phyloP scores from a whole-genome alignment of 805 yeast genomes.

The Clavispora phyllophila region DNA sequence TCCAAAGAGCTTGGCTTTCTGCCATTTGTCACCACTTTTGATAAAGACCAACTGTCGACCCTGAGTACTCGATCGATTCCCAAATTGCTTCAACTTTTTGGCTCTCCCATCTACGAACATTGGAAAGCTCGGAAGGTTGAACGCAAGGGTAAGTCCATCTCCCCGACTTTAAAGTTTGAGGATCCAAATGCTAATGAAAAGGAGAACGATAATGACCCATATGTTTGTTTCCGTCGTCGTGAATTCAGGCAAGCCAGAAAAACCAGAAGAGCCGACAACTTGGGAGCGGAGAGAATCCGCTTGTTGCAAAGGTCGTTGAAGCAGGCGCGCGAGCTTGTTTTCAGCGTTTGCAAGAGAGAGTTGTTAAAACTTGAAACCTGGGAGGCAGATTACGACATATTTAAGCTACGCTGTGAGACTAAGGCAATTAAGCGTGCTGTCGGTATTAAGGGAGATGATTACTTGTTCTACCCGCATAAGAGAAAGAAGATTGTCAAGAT shows the following conservation, averaged over 20 bases:
- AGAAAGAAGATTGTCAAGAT: conserved; percentile 46
- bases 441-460: conserved; percentile 79
- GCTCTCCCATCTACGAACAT: conserved; percentile 66
- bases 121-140: conserved; percentile 74
- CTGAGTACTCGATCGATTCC: conserved; percentile 40
- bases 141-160: conserved; percentile 63
- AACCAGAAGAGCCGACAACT: conserved; percentile 89
- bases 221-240: conserved; percentile 91
- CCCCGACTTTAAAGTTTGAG: conserved; percentile 77
- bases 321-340: conserved; percentile 64
- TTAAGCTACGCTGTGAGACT: conserved; percentile 66
- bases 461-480: conserved; percentile 73
- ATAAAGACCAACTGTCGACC: conserved; percentile 27
- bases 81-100: conserved; percentile 52
- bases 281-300: conserved; percentile 80
- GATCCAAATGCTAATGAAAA: conserved; percentile 70
- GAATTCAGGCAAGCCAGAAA: conserved; percentile 94
- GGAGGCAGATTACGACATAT: conserved; percentile 60
- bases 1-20: conserved; percentile 51
- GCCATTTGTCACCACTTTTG: conserved; percentile 58
- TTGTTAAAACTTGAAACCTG: conserved; percentile 54
- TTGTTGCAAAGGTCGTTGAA: conserved; percentile 70
- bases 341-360: conserved; percentile 73
- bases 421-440: conserved; percentile 71
- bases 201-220: conserved; percentile 86